phyloP scores from a whole-genome alignment of 116 monocot genomes.

The Cymodocea nodosa region DNA sequence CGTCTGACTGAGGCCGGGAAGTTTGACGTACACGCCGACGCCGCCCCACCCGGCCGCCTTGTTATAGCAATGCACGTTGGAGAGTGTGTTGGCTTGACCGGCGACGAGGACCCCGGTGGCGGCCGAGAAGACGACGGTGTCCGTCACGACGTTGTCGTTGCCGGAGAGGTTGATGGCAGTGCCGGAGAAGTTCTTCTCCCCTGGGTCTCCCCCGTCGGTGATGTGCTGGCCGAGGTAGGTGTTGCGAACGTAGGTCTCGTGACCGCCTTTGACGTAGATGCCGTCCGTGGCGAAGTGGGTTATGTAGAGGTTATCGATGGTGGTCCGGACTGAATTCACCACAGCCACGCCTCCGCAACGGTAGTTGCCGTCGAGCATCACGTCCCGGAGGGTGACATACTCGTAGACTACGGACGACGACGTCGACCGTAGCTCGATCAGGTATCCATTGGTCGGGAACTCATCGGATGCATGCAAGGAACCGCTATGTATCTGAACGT shows the following conservation, averaged over 20 bases:
- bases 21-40: slow-evolving; percentile 38
- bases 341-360: slow-evolving; percentile 51
- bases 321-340: slow-evolving; percentile 48
- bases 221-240: slow-evolving; percentile 62
- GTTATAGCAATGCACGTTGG: slow-evolving; percentile 68
- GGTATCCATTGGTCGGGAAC: slow-evolving; percentile 61
- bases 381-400: slow-evolving; percentile 47
- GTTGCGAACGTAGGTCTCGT: slow-evolving; percentile 45
- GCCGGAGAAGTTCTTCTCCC: slow-evolving; percentile 46
- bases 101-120: slow-evolving; percentile 31
- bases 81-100: slow-evolving; percentile 48
- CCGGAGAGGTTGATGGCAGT: slow-evolving; percentile 35
- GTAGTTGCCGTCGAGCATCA: slow-evolving; percentile 50
- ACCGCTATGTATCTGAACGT: slow-evolving; percentile 61
- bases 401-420: slow-evolving; percentile 24
- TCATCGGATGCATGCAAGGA: slow-evolving; percentile 51
- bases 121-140: slow-evolving; percentile 62
- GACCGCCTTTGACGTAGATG: slow-evolving; percentile 38
- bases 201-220: slow-evolving; percentile 44
- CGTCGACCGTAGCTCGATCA: slow-evolving; percentile 60
- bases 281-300: slow-evolving; percentile 50
- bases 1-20: slow-evolving; percentile 46
- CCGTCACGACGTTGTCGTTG: slow-evolving; percentile 58
- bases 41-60: slow-evolving; percentile 60
- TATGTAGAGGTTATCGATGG: slow-evolving; percentile 52